Conservation (phyloP, 768 basidiomycete species). For the Kwoniella bestiolae region DNA sequence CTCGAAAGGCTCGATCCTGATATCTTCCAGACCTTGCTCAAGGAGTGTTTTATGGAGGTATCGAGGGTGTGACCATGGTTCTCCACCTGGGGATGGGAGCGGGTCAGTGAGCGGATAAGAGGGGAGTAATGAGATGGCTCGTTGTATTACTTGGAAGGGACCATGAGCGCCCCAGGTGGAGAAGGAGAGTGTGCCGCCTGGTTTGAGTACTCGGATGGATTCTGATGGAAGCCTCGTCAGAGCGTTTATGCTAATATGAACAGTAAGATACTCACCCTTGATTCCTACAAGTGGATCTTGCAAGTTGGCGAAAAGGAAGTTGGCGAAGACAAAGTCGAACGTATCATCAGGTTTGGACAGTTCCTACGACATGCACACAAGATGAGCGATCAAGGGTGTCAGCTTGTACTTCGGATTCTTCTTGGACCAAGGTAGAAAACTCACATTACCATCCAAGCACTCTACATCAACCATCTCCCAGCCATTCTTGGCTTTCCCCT, state of each 20-base stretch:
- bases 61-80: background rate
- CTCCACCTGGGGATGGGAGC: background rate
- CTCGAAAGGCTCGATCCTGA: background rate
- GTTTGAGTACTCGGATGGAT: constrained; percentile 3
- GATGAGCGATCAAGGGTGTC: too few relatives aligned
- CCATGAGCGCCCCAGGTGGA: background rate
- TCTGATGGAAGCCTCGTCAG: background rate
- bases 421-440: too few relatives aligned
- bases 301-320: background rate
- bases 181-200: background rate
- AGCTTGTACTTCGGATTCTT: too few relatives aligned
- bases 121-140: background rate
- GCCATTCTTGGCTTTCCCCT: background rate
- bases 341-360: background rate
- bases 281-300: background rate
- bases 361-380: too few relatives aligned
- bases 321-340: background rate
- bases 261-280: background rate
- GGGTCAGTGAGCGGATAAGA: background rate
- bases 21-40: background rate
- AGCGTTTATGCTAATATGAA: too few relatives aligned
- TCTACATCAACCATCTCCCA: background rate
- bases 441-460: background rate
- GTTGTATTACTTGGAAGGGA: constrained; percentile 1
- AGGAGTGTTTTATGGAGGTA: background rate